Conservation (phyloP, 441 rosid genomes). For the Erodium texanum region DNA sequence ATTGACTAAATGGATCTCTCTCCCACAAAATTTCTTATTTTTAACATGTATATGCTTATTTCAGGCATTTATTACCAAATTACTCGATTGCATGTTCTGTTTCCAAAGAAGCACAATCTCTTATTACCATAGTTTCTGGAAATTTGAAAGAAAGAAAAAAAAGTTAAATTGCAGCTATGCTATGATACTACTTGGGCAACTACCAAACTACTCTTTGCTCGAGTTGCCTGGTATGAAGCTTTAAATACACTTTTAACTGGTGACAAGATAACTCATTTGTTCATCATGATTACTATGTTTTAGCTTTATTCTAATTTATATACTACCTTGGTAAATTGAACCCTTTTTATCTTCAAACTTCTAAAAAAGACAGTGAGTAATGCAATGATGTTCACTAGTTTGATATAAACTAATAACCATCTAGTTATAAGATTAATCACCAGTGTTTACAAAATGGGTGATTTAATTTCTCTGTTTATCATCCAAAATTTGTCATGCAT, state of each 20-base stretch:
- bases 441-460: background rate
- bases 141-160: background rate
- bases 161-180: background rate
- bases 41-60: background rate
- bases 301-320: background rate
- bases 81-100: background rate
- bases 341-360: background rate
- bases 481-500: background rate
- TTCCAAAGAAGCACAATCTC: background rate
- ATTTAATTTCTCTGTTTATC: background rate
- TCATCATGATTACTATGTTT: background rate
- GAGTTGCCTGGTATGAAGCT: background rate
- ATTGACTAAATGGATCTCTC: background rate
- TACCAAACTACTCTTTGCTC: constrained; percentile 3
- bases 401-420: background rate
- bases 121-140: background rate
- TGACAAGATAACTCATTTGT: background rate
- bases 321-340: background rate
- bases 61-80: background rate
- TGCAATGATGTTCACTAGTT: background rate
- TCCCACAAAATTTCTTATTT: background rate
- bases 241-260: constrained; percentile 1
- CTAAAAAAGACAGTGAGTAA: background rate
- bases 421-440: background rate
- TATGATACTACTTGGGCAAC: background rate